Base-by-base conservation (phyloP, 441 rosid genomes). In the Erodium moschatum region DNA sequence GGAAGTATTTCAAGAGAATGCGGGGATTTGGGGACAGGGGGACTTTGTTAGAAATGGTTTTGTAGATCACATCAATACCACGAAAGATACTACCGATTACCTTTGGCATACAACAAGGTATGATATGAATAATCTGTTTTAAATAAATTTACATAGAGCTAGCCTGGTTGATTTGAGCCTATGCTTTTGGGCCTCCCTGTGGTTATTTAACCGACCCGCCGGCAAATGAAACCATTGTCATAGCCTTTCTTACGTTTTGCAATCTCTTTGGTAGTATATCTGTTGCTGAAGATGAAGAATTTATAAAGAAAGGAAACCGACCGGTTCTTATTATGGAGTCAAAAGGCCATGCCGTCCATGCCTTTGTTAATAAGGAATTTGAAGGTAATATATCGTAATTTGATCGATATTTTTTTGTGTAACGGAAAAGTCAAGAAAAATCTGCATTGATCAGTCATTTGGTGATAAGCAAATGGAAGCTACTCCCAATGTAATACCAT, bases 71-170 rank as follows among this genome's bases (percentile, higher is more conserved):
- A 77, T 94, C 61, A 94, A 91, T 81, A 80, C 94, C 78, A 89
- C 97, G 66, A 82, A 81, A 77, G 92, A 91, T 78, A 77, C 85
- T 54, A 85, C 97, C 27, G 99, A 91, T 82, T 85, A 94, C 79
- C 92, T 94, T 65, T 94, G 99, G 99, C 87, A 87, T 76, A 91
- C 86, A 67, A 89, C 88, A 80, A 94, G 97, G 99, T 94, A 75
- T 67, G 82, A 24, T 24, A 24, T 24, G 2, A 24, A 2, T 24
- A 2, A 2, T 24, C 27, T 2, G 27, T 24, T 24, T 24, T 24
- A 24, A 24, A 24, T 24, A 24, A 24, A 24, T 24, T 2, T 24
- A 24, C 2, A 24, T 24, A 24, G 27, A 24, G 27, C 27, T 24
- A 24, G 27, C 27, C 27, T 24, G 27, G 27, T 24, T 24, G 27